Base-by-base conservation (phyloP, 495 filamentous ascomycete genomes). In the Neurospora cerealis region DNA sequence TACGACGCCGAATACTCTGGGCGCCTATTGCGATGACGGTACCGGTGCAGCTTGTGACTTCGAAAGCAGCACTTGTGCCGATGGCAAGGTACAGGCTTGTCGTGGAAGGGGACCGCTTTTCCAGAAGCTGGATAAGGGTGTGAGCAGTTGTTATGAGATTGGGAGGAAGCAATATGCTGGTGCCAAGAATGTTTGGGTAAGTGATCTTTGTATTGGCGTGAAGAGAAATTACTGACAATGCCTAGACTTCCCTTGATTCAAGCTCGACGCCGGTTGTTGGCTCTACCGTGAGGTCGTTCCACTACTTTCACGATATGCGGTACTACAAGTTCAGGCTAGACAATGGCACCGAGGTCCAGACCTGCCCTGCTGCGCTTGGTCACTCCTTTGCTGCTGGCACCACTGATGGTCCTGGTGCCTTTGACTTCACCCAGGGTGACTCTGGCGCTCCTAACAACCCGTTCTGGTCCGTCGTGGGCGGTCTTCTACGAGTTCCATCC, bases 331-430 rank as follows among this genome's bases (percentile, higher is more conserved):
- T 98, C 78, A 82, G 86, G 24, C 89, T 95, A 13, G 86, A 91
- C 5, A 94, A 97, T 78, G 92, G 92, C 62, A 92, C 90, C 24
- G 83, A 80, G 4, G 88, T 92, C 19, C 89, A 85, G 74, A 97
- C 95, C 6, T 98, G 96, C 79, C 91, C 93, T 40, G 95, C 96
- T 4, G 96, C 93, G 0, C 84, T 99, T n/a, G 96, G 96, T 69
- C 93, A 93, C 75, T 93, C 91, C 10, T 99, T 99, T 81, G 96
- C 96, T 21, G 96, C 91, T 19, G 96, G 96, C 36, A 99, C 96
- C 2, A 92, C 93, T 0, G 96, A 99, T 78, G 92, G 96, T 17
- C 95, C 95, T 0, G 96, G 96, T 5, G 89, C 89, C 5, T 97
- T 97, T 79, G 96, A 98, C 83, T 98, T 98, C 81, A 94, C 91